phyloP scores from a whole-genome alignment of 2,329 filamentous ascomycete genomes.

The Reticulascus tulasneorum region DNA sequence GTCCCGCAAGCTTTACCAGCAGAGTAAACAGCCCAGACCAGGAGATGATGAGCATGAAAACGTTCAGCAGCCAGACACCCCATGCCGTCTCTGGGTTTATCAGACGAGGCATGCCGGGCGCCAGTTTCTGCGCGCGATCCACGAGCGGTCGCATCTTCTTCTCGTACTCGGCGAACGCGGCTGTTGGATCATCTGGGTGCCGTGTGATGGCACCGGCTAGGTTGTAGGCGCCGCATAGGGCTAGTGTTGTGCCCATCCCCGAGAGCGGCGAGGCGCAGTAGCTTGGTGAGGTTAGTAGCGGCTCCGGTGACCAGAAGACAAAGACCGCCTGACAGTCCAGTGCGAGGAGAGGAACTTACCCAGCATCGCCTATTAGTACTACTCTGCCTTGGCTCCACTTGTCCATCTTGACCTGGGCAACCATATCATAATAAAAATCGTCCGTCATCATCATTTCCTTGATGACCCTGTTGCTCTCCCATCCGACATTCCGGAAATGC shows the following conservation, averaged over 20 bases:
- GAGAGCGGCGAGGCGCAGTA: slow-evolving; percentile 41
- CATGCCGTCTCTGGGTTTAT: slow-evolving; percentile 22
- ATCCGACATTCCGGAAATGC: slow-evolving; percentile 40
- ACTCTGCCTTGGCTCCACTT: slow-evolving; percentile 32
- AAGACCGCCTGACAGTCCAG: too few species aligned
- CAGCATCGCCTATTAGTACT: slow-evolving; percentile 46
- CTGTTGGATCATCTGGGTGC: slow-evolving; percentile 17
- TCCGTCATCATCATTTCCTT: slow-evolving; percentile 28
- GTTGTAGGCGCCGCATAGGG: slow-evolving; percentile 44
- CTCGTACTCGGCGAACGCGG: slow-evolving; percentile 36
- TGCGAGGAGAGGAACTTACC: too few species aligned
- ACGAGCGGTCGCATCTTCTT: slow-evolving; percentile 34
- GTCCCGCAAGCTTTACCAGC: background rate
- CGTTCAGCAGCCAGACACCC: slow-evolving; percentile 21
- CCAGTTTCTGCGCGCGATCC: slow-evolving; percentile 30
- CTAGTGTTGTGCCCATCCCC: slow-evolving; percentile 44
- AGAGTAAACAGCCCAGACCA: slow-evolving; percentile 1
- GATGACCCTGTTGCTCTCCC: slow-evolving; percentile 36
- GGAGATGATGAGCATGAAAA: slow-evolving; percentile 2
- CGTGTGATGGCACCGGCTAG: slow-evolving; percentile 42
- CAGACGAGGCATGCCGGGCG: slow-evolving; percentile 20
- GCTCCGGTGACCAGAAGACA: too few species aligned
- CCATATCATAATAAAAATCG: slow-evolving; percentile 40
- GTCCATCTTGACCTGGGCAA: slow-evolving; percentile 37
- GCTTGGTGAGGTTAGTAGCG: too few species aligned